Evolutionary conservation across 1,284 basidiomycete species (phyloP).

Genomic region (Melampsora larici-populina): DNA sequence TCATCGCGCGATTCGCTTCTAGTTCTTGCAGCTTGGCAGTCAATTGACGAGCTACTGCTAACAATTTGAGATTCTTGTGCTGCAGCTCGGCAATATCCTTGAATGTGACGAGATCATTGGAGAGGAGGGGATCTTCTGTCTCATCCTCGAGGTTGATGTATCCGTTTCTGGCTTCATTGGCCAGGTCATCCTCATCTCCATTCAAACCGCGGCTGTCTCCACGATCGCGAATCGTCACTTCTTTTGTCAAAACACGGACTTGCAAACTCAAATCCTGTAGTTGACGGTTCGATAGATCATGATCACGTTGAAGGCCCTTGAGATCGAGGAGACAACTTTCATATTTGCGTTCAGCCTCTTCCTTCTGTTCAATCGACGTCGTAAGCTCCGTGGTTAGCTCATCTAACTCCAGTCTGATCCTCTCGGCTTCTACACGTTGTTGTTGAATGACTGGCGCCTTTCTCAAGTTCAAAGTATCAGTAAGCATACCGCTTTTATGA

Average conservation of each 20-base stretch:
- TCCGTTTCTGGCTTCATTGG: constrained; percentile 54
- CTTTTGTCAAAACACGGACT: constrained; percentile 72
- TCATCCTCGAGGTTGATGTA: constrained; percentile 60
- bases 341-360: constrained; percentile 52
- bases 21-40: constrained; percentile 52
- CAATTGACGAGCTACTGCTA: constrained; percentile 72
- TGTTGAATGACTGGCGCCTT: constrained; percentile 82
- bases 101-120: constrained; percentile 85
- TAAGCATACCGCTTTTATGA: not conserved
- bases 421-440: constrained; percentile 79
- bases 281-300: constrained; percentile 64
- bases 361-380: constrained; percentile 67
- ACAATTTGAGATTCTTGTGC: constrained; percentile 81
- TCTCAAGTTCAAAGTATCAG: constrained; percentile 14
- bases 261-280: constrained; percentile 83
- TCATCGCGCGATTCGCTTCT: constrained; percentile 50
- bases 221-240: constrained; percentile 68
- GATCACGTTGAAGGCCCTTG: constrained; percentile 46
- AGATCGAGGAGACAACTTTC: constrained; percentile 47
- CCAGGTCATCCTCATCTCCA: constrained; percentile 59
- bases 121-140: constrained; percentile 69
- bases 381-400: constrained; percentile 76
- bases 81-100: constrained; percentile 74
- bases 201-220: constrained; percentile 12
- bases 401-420: constrained; percentile 69